Percentiles rank a stretch among this genome's conserved stretches.
These are phyloP conservation scores for Sporothrix schenckii DNA, from an alignment of 2,329 filamentous ascomycete species.

Conservation along the genomic window DNA sequence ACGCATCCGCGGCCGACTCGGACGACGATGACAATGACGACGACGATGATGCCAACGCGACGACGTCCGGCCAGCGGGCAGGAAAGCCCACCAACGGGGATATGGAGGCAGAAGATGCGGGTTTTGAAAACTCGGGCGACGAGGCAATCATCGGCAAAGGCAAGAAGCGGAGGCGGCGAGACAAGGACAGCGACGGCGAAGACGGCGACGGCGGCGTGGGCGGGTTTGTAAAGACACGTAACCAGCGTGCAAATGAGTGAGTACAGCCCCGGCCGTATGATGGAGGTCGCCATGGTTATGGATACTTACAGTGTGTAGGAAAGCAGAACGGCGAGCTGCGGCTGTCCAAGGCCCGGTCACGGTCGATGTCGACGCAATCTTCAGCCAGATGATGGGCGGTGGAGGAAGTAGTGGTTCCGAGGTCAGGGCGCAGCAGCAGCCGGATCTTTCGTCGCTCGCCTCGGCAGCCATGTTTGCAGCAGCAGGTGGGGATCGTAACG, in stretches of 20 bases:
- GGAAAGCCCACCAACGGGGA: conserved; percentile 38
- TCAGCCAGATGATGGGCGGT: conserved; percentile 65
- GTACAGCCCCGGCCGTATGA: conserved; percentile 34
- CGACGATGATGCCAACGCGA: conserved; percentile 30
- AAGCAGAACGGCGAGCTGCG: conserved; percentile 59
- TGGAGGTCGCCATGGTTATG: too few species aligned
- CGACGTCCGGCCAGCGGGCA: conserved; percentile 32
- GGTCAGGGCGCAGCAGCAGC: not conserved
- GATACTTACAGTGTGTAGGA: conserved; percentile 44
- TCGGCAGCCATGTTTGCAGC: conserved; percentile 30
- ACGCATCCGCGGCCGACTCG: conserved; percentile 53
- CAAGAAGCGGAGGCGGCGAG: conserved; percentile 55
- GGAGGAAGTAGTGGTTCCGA: not conserved
- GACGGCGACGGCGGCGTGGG: conserved; percentile 64
- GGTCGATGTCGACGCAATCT: conserved; percentile 71
- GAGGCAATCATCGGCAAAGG: conserved; percentile 68
- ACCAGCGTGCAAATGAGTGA: conserved; percentile 68
- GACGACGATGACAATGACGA: conserved; percentile 46
- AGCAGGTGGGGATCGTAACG: not conserved
- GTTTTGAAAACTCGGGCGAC: conserved; percentile 71
- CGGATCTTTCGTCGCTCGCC: conserved; percentile 29
- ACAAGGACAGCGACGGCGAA: conserved; percentile 52
- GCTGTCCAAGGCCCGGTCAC: conserved; percentile 63
- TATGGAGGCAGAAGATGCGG: conserved; percentile 50
- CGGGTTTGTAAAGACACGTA: conserved; percentile 70